These are phyloP conservation scores for Fusarium euwallaceae DNA, from an alignment of 2,329 filamentous ascomycete genomes.

Conservation along the genomic window DNA sequence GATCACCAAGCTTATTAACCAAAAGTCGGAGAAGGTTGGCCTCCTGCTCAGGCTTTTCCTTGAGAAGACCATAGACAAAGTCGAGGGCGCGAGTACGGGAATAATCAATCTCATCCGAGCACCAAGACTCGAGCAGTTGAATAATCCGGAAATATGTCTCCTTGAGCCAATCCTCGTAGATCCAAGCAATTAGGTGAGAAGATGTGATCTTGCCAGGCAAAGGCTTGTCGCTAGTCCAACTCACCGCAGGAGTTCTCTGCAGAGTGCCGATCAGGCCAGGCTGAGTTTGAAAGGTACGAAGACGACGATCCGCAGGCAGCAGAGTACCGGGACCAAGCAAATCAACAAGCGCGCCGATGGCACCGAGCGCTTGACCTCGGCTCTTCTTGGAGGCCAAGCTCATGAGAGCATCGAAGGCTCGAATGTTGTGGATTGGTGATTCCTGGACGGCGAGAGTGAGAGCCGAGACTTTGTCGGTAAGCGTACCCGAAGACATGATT, in stretches of 20 bases:
- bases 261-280: conserved; percentile 80
- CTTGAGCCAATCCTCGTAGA: conserved; percentile 96
- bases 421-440: conserved; percentile 92
- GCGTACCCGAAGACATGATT: conserved; percentile 95
- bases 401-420: conserved; percentile 88
- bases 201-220: conserved; percentile 82
- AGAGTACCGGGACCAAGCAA: conserved; percentile 90
- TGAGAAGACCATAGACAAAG: conserved; percentile 90
- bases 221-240: conserved; percentile 77
- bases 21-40: conserved; percentile 90
- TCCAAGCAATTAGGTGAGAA: conserved; percentile 86
- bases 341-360: conserved; percentile 94
- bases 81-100: conserved; percentile 89
- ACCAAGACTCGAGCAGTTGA: conserved; percentile 92
- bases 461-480: conserved; percentile 96
- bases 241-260: conserved; percentile 67
- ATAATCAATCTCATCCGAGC: conserved; percentile 94
- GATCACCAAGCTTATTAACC: conserved; percentile 97
- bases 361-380: conserved; percentile 90
- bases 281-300: conserved; percentile 84
- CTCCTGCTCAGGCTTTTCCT: conserved; percentile 97
- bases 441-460: conserved; percentile 95
- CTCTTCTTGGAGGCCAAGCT: conserved; percentile 91
- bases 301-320: conserved; percentile 83
- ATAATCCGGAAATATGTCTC: conserved; percentile 93